Percentiles rank a stretch among this genome's conserved stretches.
These are phyloP conservation scores for Curvularia eragrostidis DNA, from an alignment of 2,329 filamentous ascomycete species.

Conservation along the genomic window DNA sequence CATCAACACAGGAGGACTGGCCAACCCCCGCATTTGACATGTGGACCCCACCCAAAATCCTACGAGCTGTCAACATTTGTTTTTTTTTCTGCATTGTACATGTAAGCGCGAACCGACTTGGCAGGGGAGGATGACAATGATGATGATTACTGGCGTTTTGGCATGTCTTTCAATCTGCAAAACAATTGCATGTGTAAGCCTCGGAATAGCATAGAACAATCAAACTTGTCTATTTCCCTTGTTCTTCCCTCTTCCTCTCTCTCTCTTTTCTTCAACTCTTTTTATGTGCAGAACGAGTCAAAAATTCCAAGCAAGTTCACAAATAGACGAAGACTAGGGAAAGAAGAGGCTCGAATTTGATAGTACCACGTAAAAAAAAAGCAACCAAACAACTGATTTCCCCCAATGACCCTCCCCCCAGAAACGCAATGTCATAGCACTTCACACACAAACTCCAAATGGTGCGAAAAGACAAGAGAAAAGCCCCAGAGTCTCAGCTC, in stretches of 20 bases:
- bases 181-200: slow-evolving; percentile 2
- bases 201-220: slow-evolving; percentile 14
- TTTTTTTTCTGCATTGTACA: slow-evolving; percentile 19
- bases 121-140: not conserved
- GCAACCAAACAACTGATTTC: slow-evolving; percentile 47
- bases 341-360: slow-evolving; percentile 50
- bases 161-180: slow-evolving; percentile 15
- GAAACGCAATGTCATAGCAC: slow-evolving; percentile 45
- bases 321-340: slow-evolving; percentile 28
- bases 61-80: slow-evolving; percentile 17
- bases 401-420: slow-evolving; percentile 44
- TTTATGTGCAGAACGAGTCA: not conserved
- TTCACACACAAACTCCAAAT: slow-evolving; percentile 46
- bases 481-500: slow-evolving; percentile 36
- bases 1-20: not conserved
- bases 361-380: slow-evolving; percentile 47
- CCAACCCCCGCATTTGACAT: slow-evolving; percentile 18
- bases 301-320: not conserved
- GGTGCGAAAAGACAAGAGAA: slow-evolving; percentile 40
- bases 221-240: slow-evolving; percentile 2
- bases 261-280: not conserved
- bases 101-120: slow-evolving; percentile 8
- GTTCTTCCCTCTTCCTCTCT: not conserved
- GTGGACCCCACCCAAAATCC: slow-evolving; percentile 8
- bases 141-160: slow-evolving; percentile 15